These are phyloP conservation scores for Hypoxylon sp. DNA, from an alignment of 2,329 filamentous ascomycete genomes.

Conservation along the genomic window DNA sequence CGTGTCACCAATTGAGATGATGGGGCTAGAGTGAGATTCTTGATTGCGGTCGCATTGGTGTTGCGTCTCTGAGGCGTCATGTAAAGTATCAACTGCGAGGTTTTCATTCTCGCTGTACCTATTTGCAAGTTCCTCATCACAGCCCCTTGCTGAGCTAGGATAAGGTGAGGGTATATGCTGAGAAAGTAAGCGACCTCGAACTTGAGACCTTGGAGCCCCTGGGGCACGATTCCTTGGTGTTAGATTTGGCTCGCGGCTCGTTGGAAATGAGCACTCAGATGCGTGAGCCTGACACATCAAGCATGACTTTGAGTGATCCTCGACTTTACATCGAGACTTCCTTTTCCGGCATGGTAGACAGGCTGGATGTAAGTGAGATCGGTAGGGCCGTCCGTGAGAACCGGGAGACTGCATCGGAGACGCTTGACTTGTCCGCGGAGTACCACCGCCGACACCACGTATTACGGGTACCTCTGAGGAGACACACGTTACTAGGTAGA, in stretches of 20 bases:
- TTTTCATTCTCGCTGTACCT: too few relatives aligned
- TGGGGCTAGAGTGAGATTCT: slow-evolving; percentile 18
- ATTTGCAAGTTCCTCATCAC: too few relatives aligned
- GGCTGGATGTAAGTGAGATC: slow-evolving; percentile 71
- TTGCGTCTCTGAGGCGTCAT: too few relatives aligned
- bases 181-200: slow-evolving; percentile 29
- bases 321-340: slow-evolving; percentile 71
- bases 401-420: slow-evolving; percentile 21
- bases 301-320: slow-evolving; percentile 64
- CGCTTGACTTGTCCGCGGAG: slow-evolving; percentile 6
- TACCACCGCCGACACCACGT: background rate
- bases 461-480: too few relatives aligned
- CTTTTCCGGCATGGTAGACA: slow-evolving; percentile 70
- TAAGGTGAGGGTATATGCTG: too few relatives aligned
- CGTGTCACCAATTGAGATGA: slow-evolving; percentile 51
- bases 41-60: too few relatives aligned
- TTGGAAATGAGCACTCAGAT: slow-evolving; percentile 67
- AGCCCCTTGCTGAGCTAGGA: too few relatives aligned
- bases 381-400: slow-evolving; percentile 61
- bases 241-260: slow-evolving; percentile 43
- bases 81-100: too few relatives aligned
- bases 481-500: too few relatives aligned
- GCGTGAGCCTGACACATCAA: slow-evolving; percentile 69
- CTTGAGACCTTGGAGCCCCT: background rate
- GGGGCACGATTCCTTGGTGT: background rate